Percentiles rank a stretch among this genome's conserved stretches.
Evolutionary conservation across 163 green algal genomes (phyloP).

Genomic region (Volvox carteri): DNA sequence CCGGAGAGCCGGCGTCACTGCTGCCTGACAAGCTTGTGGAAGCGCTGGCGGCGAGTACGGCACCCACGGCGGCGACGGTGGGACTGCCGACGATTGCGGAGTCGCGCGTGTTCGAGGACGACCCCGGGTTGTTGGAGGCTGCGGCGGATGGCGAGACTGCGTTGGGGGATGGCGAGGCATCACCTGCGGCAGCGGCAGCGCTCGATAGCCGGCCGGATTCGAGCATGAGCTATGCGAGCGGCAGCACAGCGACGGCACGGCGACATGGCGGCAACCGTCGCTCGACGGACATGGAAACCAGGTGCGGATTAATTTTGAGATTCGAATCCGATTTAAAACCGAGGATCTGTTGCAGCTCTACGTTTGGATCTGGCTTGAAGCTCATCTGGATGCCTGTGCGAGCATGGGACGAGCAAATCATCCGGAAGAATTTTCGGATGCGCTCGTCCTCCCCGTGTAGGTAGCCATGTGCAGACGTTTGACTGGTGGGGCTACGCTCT

Average conservation of each 20-base stretch:
- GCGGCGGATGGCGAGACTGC: too few species aligned
- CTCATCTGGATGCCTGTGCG: too few species aligned
- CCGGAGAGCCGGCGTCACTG: background rate
- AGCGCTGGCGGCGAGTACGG: background rate
- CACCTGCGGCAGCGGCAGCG: background rate
- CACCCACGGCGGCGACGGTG: background rate
- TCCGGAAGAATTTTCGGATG: too few species aligned
- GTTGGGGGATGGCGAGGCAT: background rate
- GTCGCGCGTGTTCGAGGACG: conserved; percentile 37
- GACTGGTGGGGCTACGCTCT: too few species aligned
- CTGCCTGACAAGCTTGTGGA: background rate
- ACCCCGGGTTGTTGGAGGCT: background rate
- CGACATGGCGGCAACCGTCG: background rate
- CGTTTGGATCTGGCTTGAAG: too few species aligned
- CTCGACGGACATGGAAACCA: background rate
- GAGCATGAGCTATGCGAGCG: background rate
- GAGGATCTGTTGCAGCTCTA: too few species aligned
- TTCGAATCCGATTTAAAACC: too few species aligned
- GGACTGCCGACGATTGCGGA: conserved; percentile 23
- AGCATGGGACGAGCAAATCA: too few species aligned
- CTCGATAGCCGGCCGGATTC: background rate
- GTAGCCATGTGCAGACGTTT: too few species aligned
- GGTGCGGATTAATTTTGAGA: too few species aligned
- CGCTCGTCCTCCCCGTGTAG: too few species aligned
- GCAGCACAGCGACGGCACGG: background rate